Evolutionary conservation across 495 filamentous ascomycete species (phyloP).

Genomic region (Xylaria nigripes): DNA sequence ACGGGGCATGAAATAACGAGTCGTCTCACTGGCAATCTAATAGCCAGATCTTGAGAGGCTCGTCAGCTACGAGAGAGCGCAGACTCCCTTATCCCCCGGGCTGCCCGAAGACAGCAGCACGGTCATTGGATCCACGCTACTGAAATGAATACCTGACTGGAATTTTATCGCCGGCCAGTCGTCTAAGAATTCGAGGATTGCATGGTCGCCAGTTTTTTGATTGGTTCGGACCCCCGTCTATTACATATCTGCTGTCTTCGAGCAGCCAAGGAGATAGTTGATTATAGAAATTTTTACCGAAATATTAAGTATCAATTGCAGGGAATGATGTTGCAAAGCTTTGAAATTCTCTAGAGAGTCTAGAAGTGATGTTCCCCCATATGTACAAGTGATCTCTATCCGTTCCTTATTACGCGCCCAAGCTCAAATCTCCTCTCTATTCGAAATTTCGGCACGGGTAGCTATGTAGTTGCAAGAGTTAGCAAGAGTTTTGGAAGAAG

Average conservation of each 20-base stretch:
- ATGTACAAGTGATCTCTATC: constrained; percentile 14
- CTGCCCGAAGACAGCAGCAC: too few relatives aligned
- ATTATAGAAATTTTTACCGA: neutral
- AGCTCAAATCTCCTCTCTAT: constrained; percentile 20
- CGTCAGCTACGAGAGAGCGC: too few relatives aligned
- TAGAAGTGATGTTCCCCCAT: constrained; percentile 13
- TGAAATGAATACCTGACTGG: too few relatives aligned
- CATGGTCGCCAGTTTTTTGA: too few relatives aligned
- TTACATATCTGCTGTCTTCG: too few relatives aligned
- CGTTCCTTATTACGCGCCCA: constrained; percentile 8
- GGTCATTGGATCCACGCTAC: too few relatives aligned
- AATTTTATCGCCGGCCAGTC: too few relatives aligned
- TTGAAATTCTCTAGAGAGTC: constrained; percentile 13
- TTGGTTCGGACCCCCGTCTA: too few relatives aligned
- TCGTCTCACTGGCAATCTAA: neutral
- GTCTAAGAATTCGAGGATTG: too few relatives aligned
- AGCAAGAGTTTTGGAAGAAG: neutral
- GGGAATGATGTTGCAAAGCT: constrained; percentile 2
- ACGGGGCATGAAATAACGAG: neutral
- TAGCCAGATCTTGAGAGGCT: too few relatives aligned
- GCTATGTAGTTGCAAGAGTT: constrained; percentile 15
- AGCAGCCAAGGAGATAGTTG: too few relatives aligned
- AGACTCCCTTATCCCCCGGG: too few relatives aligned
- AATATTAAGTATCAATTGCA: neutral
- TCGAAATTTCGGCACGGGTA: constrained; percentile 44